Evolutionary conservation across 2,329 filamentous ascomycete species (phyloP).

Genomic region (Pseudofabraea citricarpa): DNA sequence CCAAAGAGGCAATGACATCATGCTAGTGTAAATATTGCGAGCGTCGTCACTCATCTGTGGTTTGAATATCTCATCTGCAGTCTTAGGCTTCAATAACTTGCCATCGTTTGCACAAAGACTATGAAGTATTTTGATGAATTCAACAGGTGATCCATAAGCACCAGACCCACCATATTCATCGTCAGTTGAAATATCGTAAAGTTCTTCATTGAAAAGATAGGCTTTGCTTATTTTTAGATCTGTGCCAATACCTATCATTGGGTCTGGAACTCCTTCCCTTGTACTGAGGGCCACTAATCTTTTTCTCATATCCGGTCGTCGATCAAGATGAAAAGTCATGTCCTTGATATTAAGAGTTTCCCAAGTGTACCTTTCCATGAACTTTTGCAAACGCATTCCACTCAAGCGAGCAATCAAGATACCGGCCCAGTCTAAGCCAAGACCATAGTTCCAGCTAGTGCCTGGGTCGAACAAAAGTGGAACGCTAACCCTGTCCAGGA

Average conservation of each 20-base stretch:
- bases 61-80: slow-evolving; percentile 40
- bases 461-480: slow-evolving; percentile 63
- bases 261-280: slow-evolving; percentile 7
- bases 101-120: slow-evolving; percentile 45
- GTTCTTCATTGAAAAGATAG: neutral
- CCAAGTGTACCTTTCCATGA: slow-evolving; percentile 20
- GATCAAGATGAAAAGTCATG: slow-evolving; percentile 16
- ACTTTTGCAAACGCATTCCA: slow-evolving; percentile 11
- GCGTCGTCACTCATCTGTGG: slow-evolving; percentile 34
- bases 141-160: slow-evolving; percentile 28
- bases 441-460: slow-evolving; percentile 54
- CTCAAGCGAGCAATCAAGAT: slow-evolving; percentile 37
- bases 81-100: slow-evolving; percentile 37
- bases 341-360: slow-evolving; percentile 15
- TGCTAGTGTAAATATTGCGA: slow-evolving; percentile 17
- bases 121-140: slow-evolving; percentile 40
- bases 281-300: slow-evolving; percentile 12
- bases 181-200: slow-evolving; percentile 10
- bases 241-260: slow-evolving; percentile 6
- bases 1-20: neutral
- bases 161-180: slow-evolving; percentile 32
- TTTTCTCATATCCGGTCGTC: slow-evolving; percentile 10
- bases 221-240: slow-evolving; percentile 2
- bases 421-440: slow-evolving; percentile 49
- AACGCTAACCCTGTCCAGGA: slow-evolving; percentile 5